Conservation (phyloP, 2,329 filamentous ascomycete species). For the Gnomoniopsis sp. region DNA sequence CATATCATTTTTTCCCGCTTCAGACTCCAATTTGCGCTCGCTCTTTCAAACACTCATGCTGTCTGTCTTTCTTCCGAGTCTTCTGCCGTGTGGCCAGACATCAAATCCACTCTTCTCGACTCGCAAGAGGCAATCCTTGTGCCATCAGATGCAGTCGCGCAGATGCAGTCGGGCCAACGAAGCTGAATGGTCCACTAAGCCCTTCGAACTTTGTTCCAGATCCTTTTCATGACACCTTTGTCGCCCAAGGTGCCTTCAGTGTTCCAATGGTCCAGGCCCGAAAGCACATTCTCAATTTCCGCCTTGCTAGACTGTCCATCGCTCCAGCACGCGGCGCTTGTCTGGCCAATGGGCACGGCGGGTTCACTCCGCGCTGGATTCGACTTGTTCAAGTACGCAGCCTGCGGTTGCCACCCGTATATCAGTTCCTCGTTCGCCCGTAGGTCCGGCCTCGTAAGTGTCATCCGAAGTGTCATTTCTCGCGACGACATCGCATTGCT, state of each 20-base stretch:
- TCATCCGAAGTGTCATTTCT: slow-evolving; percentile 97
- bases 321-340: slow-evolving; percentile 28
- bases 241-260: slow-evolving; percentile 40
- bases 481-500: slow-evolving; percentile 59
- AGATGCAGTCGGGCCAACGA: slow-evolving; percentile 6
- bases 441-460: slow-evolving; percentile 83
- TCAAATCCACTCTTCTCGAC: neutral
- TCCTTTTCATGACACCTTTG: slow-evolving; percentile 55
- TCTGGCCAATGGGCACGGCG: slow-evolving; percentile 29
- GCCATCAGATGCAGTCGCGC: neutral
- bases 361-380: slow-evolving; percentile 1
- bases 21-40: neutral
- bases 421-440: slow-evolving; percentile 70
- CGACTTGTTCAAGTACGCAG: slow-evolving; percentile 35
- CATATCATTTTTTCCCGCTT: no score
- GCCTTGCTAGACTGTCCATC: slow-evolving; percentile 41
- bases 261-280: slow-evolving; percentile 51
- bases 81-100: no score
- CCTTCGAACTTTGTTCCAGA: slow-evolving; percentile 61
- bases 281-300: slow-evolving; percentile 51
- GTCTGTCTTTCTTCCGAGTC: no score
- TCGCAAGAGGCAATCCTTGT: neutral
- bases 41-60: neutral
- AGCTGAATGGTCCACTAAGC: slow-evolving; percentile 23
- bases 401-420: slow-evolving; percentile 62